Evolutionary conservation across 306 rosid genomes (phyloP).

Genomic region (Purshia tridentata): DNA sequence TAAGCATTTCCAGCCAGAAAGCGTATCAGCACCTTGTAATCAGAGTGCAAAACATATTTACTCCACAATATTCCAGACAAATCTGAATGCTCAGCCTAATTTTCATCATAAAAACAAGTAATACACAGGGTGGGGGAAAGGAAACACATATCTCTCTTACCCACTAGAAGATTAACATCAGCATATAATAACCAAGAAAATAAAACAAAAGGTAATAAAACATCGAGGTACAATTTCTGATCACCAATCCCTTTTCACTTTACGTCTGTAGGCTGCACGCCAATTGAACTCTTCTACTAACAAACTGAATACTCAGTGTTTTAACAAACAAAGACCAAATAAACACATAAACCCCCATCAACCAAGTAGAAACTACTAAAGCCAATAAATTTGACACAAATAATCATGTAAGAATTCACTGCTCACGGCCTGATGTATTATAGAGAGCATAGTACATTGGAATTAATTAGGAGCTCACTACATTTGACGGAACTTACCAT

Average conservation of each 20-base stretch:
- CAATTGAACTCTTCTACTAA: background rate
- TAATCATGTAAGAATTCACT: background rate
- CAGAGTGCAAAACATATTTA: no score
- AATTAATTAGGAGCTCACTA: background rate
- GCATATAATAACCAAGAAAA: background rate
- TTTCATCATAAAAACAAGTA: no score
- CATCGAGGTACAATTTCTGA: background rate
- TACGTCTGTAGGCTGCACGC: no score
- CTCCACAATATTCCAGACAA: background rate
- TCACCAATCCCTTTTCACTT: background rate
- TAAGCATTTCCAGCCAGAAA: background rate
- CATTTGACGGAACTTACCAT: conserved; percentile 38
- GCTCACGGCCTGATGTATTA: background rate
- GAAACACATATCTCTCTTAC: background rate
- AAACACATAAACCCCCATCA: no score
- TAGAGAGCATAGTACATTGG: background rate
- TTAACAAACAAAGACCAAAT: background rate
- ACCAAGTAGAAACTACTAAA: background rate
- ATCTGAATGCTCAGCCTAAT: background rate
- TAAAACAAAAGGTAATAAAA: background rate
- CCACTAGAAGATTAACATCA: no score
- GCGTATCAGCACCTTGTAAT: background rate
- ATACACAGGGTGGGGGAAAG: no score
- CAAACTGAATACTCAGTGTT: background rate
- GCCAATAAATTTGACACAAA: background rate